phyloP scores from a whole-genome alignment of 306 rosid genomes.

The Ziziphus jujuba region DNA sequence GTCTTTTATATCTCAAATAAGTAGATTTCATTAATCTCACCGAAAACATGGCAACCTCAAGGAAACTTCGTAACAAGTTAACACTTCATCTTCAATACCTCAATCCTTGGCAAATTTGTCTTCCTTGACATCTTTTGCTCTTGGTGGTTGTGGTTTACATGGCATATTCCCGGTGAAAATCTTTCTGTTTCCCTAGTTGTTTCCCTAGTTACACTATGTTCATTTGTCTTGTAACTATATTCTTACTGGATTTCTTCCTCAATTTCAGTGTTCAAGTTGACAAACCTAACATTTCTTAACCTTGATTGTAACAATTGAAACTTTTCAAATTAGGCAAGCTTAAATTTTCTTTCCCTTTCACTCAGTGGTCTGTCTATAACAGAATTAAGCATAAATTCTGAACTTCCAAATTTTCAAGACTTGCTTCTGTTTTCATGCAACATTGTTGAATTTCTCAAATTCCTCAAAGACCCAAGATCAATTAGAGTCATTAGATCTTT shows the following conservation, averaged over 20 bases:
- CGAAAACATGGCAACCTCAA: not conserved
- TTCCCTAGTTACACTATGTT: not conserved
- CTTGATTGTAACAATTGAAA: not conserved
- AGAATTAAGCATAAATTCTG: no score
- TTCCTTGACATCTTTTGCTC: not conserved
- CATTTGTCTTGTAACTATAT: not conserved
- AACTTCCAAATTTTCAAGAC: not conserved
- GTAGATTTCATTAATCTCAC: not conserved
- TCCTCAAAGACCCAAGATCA: no score
- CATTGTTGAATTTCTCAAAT: no score
- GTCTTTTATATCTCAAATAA: not conserved
- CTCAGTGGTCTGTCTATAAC: not conserved
- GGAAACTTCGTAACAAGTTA: not conserved
- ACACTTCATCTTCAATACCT: constrained; percentile 1
- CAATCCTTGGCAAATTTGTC: constrained; percentile 3
- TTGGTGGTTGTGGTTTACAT: not conserved
- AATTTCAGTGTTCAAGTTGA: not conserved
- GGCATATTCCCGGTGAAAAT: constrained; percentile 20
- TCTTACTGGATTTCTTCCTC: constrained; percentile 21
- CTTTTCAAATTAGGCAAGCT: not conserved
- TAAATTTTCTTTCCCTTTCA: not conserved
- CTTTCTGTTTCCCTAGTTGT: no score
- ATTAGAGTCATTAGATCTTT: no score
- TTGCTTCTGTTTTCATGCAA: not conserved
- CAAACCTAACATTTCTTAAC: not conserved